Percentiles rank a stretch among this genome's conserved stretches.
Evolutionary conservation across 495 filamentous ascomycete species (phyloP).

Genomic region (Penicillium coprophilum): DNA sequence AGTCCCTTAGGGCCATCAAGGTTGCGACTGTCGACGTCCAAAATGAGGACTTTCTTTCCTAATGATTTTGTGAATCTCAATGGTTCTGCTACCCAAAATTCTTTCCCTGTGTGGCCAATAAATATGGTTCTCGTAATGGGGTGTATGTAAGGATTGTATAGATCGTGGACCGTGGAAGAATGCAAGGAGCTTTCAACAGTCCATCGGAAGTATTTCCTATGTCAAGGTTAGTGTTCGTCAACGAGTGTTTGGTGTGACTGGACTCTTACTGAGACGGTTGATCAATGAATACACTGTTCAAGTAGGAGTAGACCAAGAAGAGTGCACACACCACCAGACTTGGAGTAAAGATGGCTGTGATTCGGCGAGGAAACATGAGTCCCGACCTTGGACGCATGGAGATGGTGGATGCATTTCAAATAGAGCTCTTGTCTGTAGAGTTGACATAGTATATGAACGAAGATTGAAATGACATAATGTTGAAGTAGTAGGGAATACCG

Average conservation of each 20-base stretch:
- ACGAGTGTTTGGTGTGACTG: background rate
- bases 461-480: conserved; percentile 2
- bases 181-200: background rate
- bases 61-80: conserved; percentile 24
- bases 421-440: background rate
- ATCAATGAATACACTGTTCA: background rate
- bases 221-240: background rate
- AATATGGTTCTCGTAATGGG: background rate
- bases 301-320: background rate
- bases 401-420: too few relatives aligned
- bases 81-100: background rate
- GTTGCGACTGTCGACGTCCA: conserved; percentile 42
- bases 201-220: background rate
- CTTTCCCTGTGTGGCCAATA: background rate
- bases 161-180: background rate
- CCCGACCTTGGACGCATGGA: background rate
- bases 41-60: conserved; percentile 36
- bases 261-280: background rate
- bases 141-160: background rate
- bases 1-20: conserved; percentile 28
- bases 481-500: background rate
- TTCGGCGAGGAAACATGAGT: background rate
- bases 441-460: background rate
- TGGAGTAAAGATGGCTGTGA: background rate
- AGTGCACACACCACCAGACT: background rate